Evolutionary conservation across 345 rosid species (phyloP), one percentile per base, ranked within the genome.

Genomic region (Cochlearia excelsa): DNA sequence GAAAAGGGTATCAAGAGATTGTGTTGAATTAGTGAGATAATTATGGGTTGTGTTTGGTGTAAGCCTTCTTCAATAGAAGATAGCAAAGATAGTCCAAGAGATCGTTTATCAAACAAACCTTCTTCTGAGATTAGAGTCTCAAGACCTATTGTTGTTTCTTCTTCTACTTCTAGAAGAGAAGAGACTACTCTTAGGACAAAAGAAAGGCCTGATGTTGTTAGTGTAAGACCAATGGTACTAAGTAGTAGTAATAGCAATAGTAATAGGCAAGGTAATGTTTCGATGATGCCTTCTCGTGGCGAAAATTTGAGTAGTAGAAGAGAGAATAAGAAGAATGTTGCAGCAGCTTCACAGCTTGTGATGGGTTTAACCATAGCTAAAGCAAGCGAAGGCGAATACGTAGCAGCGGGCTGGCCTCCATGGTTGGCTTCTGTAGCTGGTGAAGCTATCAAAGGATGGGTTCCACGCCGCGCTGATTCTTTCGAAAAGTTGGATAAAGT

Each of bases 361-460:
- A 76, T 77, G 63, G 88, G 91, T 61, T n/a, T 46, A 11, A 77
- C 71, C 34, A 57, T 93, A 31, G 86, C 84, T 0, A 93, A 85
- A 66, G 85, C 88, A 61, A 72, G 59, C n/a, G 94, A 93, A 82
- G 91, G 90, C 28, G 97, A 93, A 75, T 86, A 86, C 68, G 88
- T 89, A 68, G 94, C 99, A 0, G 99, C 97, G 4, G 99, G 99
- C 27, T 93, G 99, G 99, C 99, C 99, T 59, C 80, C 89, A 50
- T 93, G 99, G 99, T 69, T 93, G 70, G 91, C 94, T 35, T 75
- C 91, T 26, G 99, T 93, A 30, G 97, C 99, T 65, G 99, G 95
- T 53, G 99, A 89, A 72, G 97, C 99, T 68, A 89, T 93, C 67
- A 81, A 68, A 55, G 99, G 99, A 43, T 92, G 97, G 99, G 55